Base-by-base conservation (phyloP, 352 stramenopile species). In the Globisporangium viniferum region DNA sequence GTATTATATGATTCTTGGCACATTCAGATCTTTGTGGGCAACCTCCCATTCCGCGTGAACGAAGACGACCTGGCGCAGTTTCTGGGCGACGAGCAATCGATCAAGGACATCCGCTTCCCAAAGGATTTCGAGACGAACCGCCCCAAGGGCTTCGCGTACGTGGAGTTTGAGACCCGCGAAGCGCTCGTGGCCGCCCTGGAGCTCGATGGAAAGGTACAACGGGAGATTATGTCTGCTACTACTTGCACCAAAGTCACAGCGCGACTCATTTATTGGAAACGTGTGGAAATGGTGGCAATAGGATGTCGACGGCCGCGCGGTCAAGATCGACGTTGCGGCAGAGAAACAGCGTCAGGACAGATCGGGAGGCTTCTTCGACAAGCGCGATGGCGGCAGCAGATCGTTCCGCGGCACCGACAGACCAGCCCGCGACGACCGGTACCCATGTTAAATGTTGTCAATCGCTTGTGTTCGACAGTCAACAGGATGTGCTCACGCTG, bases 121-220 rank as follows among this genome's bases (percentile, higher is more conserved):
- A 70, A 77, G n/a, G 86, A 96, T 64, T 75, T 67, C 31, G 75
- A 89, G 22, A 71, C 70, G n/a, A 78, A 91, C 67, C 83, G 84
- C 18, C 79, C 84, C 22, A 93, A 92, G 74, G 89, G 89, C 54
- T 92, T 93, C 69, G 89, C 88, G 18, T 96, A 95, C 74, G 85
- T 96, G 8, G 88, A 95, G 70, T 95, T 95, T 64, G 67, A 67
- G 12, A 73, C 82, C 35, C 88, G 83, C 55, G 82, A 95, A 35
- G 70, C 77, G 51, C 84, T 95, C 5, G 74, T 92, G 27, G 56
- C 76, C 51, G 86, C 89, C 10, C 76, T 96, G 31, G 67, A 84
- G 65, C 66, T 91, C 20, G 87, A 96, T 35, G 78, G 79, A 62
- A 22, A 73, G 51, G 58, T 64, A 49, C 27, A 41, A 20, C 31